Evolutionary conservation across 345 rosid species (phyloP).

Genomic region (Sonneratia caseolaris): DNA sequence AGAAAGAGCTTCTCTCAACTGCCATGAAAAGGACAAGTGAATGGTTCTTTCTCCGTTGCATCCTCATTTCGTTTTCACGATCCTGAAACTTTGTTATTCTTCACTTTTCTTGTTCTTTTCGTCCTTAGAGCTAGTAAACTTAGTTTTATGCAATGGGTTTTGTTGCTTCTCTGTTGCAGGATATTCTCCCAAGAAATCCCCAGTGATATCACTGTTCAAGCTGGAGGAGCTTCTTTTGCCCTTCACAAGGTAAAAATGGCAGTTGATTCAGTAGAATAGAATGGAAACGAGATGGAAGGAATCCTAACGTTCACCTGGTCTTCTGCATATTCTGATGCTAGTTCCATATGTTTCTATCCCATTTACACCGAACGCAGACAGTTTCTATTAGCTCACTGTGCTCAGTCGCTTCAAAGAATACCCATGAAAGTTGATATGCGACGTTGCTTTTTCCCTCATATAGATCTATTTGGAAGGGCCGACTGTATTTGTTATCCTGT

Average conservation of each 20-base stretch:
- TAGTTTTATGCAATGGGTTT: background rate
- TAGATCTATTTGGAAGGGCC: background rate
- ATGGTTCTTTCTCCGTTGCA: conserved; percentile 27
- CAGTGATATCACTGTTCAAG: conserved; percentile 72
- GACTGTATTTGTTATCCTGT: background rate
- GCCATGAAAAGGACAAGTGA: conserved; percentile 94
- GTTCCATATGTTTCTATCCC: no score
- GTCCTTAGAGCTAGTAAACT: no score
- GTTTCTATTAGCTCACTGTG: no score
- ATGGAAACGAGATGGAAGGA: background rate
- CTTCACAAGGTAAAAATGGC: conserved; percentile 56
- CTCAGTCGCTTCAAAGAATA: no score
- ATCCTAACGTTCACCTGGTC: no score
- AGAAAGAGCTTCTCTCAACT: conserved; percentile 67
- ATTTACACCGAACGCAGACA: no score
- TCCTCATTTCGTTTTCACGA: background rate
- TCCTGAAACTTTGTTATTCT: no score
- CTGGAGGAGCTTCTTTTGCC: conserved; percentile 64
- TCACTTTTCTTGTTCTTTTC: no score
- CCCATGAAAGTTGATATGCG: no score
- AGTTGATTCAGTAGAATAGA: background rate
- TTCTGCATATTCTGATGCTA: no score
- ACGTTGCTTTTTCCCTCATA: no score
- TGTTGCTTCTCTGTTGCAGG: conserved; percentile 29
- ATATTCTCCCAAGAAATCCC: conserved; percentile 93